Evolutionary conservation across 768 basidiomycete species (phyloP).

Genomic region (Russula sp.): DNA sequence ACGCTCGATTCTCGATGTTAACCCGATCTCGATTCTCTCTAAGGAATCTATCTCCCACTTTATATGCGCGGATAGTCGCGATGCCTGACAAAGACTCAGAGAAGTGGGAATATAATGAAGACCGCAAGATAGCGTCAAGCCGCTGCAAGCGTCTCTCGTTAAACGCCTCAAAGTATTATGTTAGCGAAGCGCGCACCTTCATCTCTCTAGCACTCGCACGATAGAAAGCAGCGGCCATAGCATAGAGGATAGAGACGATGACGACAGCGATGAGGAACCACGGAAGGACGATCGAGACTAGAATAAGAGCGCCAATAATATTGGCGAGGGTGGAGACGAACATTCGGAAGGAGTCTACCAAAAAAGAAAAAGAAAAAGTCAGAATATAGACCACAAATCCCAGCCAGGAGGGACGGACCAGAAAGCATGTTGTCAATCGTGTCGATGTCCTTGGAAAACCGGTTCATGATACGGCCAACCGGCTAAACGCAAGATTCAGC

Average conservation of each 20-base stretch:
- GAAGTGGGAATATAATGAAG: constrained; percentile 86
- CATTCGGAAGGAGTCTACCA: constrained; percentile 65
- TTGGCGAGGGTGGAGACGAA: constrained; percentile 54
- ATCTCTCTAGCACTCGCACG: constrained; percentile 81
- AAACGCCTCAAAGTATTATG: background rate
- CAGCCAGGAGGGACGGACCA: constrained; percentile 32
- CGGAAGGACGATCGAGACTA: constrained; percentile 71
- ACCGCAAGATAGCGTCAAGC: constrained; percentile 76
- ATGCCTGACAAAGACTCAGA: constrained; percentile 85
- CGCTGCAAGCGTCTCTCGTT: constrained; percentile 34
- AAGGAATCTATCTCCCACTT: constrained; percentile 69
- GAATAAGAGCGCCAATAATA: constrained; percentile 70
- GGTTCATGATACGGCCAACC: constrained; percentile 83
- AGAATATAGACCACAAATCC: background rate
- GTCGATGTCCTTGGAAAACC: constrained; percentile 84
- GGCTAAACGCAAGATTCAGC: constrained; percentile 40
- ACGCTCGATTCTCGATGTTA: constrained; percentile 85
- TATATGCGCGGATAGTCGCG: constrained; percentile 84
- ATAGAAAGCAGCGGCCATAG: constrained; percentile 75
- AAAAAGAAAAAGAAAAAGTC: background rate
- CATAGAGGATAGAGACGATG: constrained; percentile 54
- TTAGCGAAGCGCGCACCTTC: constrained; percentile 41
- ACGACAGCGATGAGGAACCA: constrained; percentile 79
- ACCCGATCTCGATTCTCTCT: constrained; percentile 68
- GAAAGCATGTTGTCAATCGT: constrained; percentile 72